phyloP scores from a whole-genome alignment of 108 stramenopile species.

The Cyclostephanos tholiformis region DNA sequence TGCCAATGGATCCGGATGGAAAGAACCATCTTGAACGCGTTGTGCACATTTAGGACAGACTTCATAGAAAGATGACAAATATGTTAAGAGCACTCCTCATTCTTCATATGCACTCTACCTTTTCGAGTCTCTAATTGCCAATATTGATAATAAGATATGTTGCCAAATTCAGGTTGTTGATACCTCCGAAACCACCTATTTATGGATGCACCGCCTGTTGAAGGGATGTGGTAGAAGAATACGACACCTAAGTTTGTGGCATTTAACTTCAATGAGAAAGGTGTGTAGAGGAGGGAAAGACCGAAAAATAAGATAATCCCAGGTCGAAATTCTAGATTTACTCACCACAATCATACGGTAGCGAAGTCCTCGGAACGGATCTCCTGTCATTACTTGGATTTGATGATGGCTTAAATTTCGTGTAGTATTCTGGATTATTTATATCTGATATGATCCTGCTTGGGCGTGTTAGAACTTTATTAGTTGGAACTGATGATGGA shows the following conservation, averaged over 20 bases:
- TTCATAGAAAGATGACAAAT: neutral
- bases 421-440: neutral
- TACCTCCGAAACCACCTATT: conserved; percentile 18
- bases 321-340: neutral
- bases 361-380: neutral
- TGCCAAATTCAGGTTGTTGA: conserved; percentile 2
- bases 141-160: conserved; percentile 13
- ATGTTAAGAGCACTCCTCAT: neutral
- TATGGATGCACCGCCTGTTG: conserved; percentile 28
- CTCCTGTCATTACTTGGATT: neutral
- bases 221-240: conserved; percentile 33
- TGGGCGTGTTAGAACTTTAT: neutral
- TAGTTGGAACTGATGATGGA: neutral
- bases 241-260: conserved; percentile 10
- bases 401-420: too few species aligned
- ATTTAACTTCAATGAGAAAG: neutral
- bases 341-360: conserved; percentile 13
- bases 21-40: conserved; percentile 6
- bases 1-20: neutral
- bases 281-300: neutral
- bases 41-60: neutral
- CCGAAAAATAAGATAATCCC: neutral
- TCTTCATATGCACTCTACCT: neutral
- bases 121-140: neutral
- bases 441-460: neutral